Base-by-base conservation (phyloP, 1,284 basidiomycete genomes). In the Gomphus bonarii region DNA sequence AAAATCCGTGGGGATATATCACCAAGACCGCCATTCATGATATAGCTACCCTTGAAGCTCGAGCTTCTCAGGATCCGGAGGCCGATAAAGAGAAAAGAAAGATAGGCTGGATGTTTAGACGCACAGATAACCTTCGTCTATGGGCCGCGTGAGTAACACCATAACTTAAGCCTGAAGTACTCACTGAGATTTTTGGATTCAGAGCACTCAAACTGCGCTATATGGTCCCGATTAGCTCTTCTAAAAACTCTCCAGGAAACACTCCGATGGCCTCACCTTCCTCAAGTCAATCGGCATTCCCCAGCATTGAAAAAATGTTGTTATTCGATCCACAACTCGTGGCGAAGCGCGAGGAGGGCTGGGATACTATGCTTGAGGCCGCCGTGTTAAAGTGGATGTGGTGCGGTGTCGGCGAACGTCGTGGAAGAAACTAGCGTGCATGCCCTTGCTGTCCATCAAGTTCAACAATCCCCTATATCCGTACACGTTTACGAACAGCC, bases 1-100 rank as follows among this genome's bases (percentile, higher is more conserved):
- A 81, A 52, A 82, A 86, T 62, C 88, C 89, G 1, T 95, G 91
- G 91, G 92, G 91, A 0, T 94, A 86, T 68, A 87, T 95, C 57
- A 85, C 78, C 57, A 72, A 77, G 33, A 80, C 85, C 58, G 79
- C 82, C 3, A 83, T 95, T 20, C 91, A 95, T 65, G 86, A 91
- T 64, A 82, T 92, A 46, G 69, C 82, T 18, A 73, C 77, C 1
- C 75, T 90, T 36, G 82, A 88, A 60, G 40, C 59, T 64, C 68
- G 69, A 58, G 70, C 73, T 11, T 61, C 61, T 2, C 68, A 67
- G n/a, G 65, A 64, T n/a, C 71, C 69, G 52, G 72, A 64, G 9
- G 57, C 49, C 25, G 62, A 58, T 33, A 67, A 65, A 11, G 68
- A 68, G 35, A 69, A 63, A 4, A 59, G 38, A 50, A 71, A 73